Base-by-base conservation (phyloP, 768 basidiomycete species). In the Lactarius trivialis region DNA sequence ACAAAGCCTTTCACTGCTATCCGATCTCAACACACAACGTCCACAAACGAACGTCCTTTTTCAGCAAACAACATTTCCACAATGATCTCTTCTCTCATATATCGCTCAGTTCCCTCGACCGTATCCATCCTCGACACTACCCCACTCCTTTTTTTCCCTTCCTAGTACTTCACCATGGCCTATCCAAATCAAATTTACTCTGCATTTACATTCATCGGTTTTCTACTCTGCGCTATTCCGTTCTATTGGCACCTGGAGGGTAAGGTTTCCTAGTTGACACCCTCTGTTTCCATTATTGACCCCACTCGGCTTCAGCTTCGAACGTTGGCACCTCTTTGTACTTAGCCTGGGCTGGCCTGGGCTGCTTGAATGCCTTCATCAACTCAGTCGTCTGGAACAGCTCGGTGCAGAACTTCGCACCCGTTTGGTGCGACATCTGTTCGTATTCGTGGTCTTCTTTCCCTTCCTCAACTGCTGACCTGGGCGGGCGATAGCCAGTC, bases 331-430 rank as follows among this genome's bases (percentile, higher is more conserved):
- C 89, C 12, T 83, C 86, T 61, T 74, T 83, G 37, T 86, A 81
- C 74, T 90, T 92, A 74, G 63, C 76, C 49, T 92, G 89, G 90
- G 77, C 78, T 21, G 82, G 78, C 2, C 59, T 82, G 14, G 76
- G 75, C 32, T 85, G 83, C 71, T 78, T 91, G 53, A 81, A 79
- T 60, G 72, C 76, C 58, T 85, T 82, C 67, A 73, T 91, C 68
- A 87, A 92, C 73, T 79, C 84, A 1, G 73, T 90, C 43, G 69
- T 91, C 26, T 93, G 91, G 91, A 76, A 76, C 60, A 75, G 79
- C 37, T 85, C 81, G 67, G 77, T 78, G 7, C 75, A 75, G 11
- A 77, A 84, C 56, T 62, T 68, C 8, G 73, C 74, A 0, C 82
- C 82, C 0, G 73, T 75, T 14, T 85, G 81, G 80, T 83, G 84